Evolutionary conservation across 495 filamentous ascomycete genomes (phyloP).

Genomic region (Lasiosphaeris hirsuta): DNA sequence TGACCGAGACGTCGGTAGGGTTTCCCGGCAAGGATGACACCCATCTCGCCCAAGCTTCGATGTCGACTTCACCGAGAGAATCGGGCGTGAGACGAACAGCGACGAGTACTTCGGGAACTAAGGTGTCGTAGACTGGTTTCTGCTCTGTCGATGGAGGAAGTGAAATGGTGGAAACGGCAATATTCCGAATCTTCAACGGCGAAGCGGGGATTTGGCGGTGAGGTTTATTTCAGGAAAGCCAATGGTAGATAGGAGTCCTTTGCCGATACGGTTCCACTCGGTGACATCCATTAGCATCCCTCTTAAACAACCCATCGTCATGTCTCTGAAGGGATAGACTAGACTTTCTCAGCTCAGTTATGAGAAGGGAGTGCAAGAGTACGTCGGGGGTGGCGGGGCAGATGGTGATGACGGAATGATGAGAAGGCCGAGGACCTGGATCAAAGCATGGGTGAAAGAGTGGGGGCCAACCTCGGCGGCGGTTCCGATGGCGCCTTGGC

Average conservation of each 20-base stretch:
- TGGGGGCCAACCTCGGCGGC: conserved; percentile 1
- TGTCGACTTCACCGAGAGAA: background rate
- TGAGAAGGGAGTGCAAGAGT: background rate
- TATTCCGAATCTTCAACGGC: background rate
- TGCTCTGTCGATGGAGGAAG: background rate
- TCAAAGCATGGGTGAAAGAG: background rate
- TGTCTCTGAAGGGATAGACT: background rate
- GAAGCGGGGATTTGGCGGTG: background rate
- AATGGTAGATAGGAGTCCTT: background rate
- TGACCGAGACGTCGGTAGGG: background rate
- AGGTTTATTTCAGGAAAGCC: background rate
- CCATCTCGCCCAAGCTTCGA: conserved; percentile 2
- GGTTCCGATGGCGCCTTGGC: background rate
- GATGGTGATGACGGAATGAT: background rate
- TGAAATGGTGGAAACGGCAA: background rate
- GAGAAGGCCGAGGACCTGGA: background rate
- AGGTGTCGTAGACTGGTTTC: background rate
- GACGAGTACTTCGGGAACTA: background rate
- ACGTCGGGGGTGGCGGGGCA: background rate
- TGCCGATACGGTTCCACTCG: background rate
- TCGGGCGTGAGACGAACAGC: background rate
- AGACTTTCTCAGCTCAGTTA: background rate
- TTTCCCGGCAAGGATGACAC: background rate
- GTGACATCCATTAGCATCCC: background rate
- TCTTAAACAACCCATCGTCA: background rate